phyloP scores from a whole-genome alignment of 2,329 filamentous ascomycete species.

The Fusarium scirpi region DNA sequence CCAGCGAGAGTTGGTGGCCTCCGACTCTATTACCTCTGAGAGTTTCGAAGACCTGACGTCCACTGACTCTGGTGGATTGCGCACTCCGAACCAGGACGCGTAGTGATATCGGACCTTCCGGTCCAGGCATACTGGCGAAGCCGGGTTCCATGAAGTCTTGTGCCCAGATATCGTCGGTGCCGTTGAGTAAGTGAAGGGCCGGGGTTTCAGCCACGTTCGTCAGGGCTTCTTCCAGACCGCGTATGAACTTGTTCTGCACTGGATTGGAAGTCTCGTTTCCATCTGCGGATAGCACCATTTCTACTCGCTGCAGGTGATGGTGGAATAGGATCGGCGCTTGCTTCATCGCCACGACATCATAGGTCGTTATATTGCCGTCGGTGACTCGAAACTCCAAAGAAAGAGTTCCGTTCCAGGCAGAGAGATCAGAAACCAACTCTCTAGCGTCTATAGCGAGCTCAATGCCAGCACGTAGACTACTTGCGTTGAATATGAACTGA shows the following conservation, averaged over 20 bases:
- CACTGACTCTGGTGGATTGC: slow-evolving; percentile 45
- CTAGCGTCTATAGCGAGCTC: too few relatives aligned
- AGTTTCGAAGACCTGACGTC: slow-evolving; percentile 48
- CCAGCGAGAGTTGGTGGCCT: slow-evolving; percentile 39
- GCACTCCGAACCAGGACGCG: slow-evolving; percentile 49
- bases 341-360: slow-evolving; percentile 48
- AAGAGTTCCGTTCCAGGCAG: too few relatives aligned
- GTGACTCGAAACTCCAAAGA: too few relatives aligned
- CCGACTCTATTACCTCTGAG: slow-evolving; percentile 45
- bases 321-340: slow-evolving; percentile 53
- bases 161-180: slow-evolving; percentile 51
- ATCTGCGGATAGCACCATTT: slow-evolving; percentile 36
- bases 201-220: too few relatives aligned
- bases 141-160: slow-evolving; percentile 56
- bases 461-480: too few relatives aligned
- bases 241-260: too few relatives aligned
- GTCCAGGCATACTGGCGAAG: slow-evolving; percentile 55
- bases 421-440: too few relatives aligned
- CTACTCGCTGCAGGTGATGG: slow-evolving; percentile 50
- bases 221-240: too few relatives aligned
- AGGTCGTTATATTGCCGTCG: slow-evolving; percentile 14
- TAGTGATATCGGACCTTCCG: slow-evolving; percentile 47
- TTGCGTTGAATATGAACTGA: too few relatives aligned
- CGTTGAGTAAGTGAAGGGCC: slow-evolving; percentile 7
- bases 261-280: not conserved